Evolutionary conservation across 2,329 filamentous ascomycete species (phyloP), one percentile per base, ranked within the genome.

Genomic region (Sarocladium kiliense): DNA sequence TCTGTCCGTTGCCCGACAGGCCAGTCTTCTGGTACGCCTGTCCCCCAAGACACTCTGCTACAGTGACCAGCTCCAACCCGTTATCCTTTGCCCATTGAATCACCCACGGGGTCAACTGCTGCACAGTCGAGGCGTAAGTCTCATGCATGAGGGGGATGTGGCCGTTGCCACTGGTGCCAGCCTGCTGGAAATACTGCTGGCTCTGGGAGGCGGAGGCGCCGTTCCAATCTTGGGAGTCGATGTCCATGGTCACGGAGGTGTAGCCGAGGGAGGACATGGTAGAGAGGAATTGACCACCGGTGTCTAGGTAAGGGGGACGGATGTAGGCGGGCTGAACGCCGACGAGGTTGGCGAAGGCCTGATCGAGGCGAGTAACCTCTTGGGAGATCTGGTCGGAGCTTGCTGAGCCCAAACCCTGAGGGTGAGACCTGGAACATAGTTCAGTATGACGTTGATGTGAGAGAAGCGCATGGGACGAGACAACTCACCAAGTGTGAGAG

Each of bases 181-280:
- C 74, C 37, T 66, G 63, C 58, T 68, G 63, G 68, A 85, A 84
- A 60, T 71, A 74, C 61, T 77, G 68, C 71, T 84, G 72, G 62
- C 80, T 77, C 65, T 78, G 76, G 55, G 68, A 64, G 0, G 79
- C 72, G 3, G 74, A 70, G 57, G 75, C 68, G 53, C 80, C 75
- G 32, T 83, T 77, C 74, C 84, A 85, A 68, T 86, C 83, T 53
- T 81, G 77, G 1, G 81, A 77, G 63, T 86, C 82, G 50, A 86
- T 70, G 58, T 85, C 79, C 62, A 84, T 75, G 61, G 81, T 85
- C 62, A 81, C 78, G 62, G 84, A 75, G 63, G 82, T 81, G 72
- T 84, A 85, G 55, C 78, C 78, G 51, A 85, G 65, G 55, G 68
- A 59, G 55, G 62, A 63, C 70, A 78, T 71, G 14, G 71, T 71